Conservation (phyloP, 805 yeast species). For the Monosporozyma siamensis region DNA sequence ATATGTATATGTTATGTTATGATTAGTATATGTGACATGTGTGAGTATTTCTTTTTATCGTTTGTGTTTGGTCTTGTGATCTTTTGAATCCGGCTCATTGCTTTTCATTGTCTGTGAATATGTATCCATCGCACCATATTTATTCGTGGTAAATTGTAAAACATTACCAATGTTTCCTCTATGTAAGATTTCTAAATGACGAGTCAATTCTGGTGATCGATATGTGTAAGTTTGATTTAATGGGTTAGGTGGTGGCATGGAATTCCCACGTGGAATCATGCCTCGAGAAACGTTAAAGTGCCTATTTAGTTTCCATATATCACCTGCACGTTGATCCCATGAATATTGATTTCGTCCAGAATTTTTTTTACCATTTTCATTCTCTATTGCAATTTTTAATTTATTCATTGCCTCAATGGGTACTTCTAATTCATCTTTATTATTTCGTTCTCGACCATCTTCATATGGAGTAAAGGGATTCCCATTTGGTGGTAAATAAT, state of each 20-base stretch:
- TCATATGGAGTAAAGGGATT: not conserved
- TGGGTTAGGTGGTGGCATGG: not conserved
- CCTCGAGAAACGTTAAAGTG: not conserved
- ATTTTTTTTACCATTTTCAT: not conserved
- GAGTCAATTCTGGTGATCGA: not conserved
- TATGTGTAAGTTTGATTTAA: no score
- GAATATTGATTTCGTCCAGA: not conserved
- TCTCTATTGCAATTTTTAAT: not conserved
- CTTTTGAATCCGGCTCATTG: no score
- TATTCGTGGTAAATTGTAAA: not conserved
- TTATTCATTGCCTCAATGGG: not conserved
- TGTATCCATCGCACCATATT: not conserved
- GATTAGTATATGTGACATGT: no score
- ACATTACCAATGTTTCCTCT: not conserved
- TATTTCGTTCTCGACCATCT: no score
- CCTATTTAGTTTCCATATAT: not conserved
- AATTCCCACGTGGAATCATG: not conserved
- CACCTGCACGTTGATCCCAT: not conserved
- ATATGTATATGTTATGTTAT: no score
- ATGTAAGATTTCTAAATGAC: not conserved
- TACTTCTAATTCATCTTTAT: not conserved
- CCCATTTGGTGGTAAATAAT: not conserved
- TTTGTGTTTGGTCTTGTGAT: no score
- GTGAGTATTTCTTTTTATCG: no score
- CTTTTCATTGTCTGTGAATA: not conserved